Conservation (phyloP, 495 filamentous ascomycete species). For the Lepidopterella palustris region DNA sequence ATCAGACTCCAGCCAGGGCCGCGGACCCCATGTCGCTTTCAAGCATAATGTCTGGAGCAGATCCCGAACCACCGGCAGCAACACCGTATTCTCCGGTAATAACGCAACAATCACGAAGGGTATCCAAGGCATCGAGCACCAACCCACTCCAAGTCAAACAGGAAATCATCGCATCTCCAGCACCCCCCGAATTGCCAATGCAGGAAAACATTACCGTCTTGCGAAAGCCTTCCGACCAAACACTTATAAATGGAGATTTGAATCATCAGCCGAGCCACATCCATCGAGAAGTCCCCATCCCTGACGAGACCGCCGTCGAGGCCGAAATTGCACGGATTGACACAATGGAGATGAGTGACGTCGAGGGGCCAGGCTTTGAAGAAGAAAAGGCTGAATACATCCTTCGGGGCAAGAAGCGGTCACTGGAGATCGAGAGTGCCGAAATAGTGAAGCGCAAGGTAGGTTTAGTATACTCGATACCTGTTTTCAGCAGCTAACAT, state of each 20-base stretch:
- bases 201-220: conserved; percentile 2
- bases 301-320: conserved; percentile 62
- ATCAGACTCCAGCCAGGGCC: conserved; percentile 18
- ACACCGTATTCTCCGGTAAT: conserved; percentile 33
- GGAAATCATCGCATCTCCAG: conserved; percentile 42
- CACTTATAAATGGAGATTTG: conserved; percentile 18
- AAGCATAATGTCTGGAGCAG: conserved; percentile 72
- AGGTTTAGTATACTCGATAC: conserved; percentile 4
- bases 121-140: conserved; percentile 8
- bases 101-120: conserved; percentile 20
- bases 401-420: conserved; percentile 53
- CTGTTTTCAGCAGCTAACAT: conserved; percentile 9
- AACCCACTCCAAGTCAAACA: conserved; percentile 33
- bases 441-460: conserved; percentile 32
- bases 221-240: conserved; percentile 10
- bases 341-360: conserved; percentile 55
- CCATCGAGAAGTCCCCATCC: conserved; percentile 37
- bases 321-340: conserved; percentile 62
- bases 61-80: conserved; percentile 49
- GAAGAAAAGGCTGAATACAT: conserved; percentile 49
- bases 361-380: conserved; percentile 59
- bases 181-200: conserved; percentile 21
- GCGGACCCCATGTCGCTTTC: conserved; percentile 83
- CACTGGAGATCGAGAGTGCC: conserved; percentile 16
- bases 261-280: conserved; percentile 39